A percentile compares a stretch with the other conserved stretches of the same genome.
These are phyloP conservation scores for Sophora flavescens DNA, from an alignment of 306 rosid genomes.

Conservation along the genomic window DNA sequence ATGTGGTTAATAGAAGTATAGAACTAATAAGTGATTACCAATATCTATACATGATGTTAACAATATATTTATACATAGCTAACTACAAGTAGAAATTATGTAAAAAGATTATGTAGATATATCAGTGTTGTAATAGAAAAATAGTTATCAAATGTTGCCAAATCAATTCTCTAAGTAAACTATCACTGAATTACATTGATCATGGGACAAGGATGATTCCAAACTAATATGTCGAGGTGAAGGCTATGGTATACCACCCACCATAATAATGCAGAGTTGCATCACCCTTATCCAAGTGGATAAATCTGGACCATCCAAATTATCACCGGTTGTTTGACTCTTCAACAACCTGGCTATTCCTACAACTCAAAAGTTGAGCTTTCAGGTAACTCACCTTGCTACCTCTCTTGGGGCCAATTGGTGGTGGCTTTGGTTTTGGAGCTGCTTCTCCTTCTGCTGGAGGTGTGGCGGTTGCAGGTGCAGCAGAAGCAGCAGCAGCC, in stretches of 20 bases:
- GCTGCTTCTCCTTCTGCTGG: constrained; percentile 50
- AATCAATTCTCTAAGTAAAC: neutral
- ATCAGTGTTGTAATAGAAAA: too few species aligned
- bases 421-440: constrained; percentile 80
- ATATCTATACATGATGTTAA: too few species aligned
- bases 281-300: too few species aligned
- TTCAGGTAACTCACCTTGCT: constrained; percentile 57
- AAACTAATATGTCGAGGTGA: neutral
- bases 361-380: neutral
- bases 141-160: neutral
- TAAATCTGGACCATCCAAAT: too few species aligned
- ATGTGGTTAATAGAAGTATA: too few species aligned
- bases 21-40: too few species aligned
- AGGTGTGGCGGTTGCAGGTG: constrained; percentile 54
- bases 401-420: constrained; percentile 97
- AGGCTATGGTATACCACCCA: too few species aligned
- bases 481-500: constrained; percentile 40
- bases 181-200: neutral
- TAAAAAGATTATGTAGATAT: too few species aligned
- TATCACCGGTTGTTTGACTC: too few species aligned
- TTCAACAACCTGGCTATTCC: neutral
- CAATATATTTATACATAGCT: too few species aligned
- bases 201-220: neutral
- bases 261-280: too few species aligned
- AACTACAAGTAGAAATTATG: too few species aligned